Conservation (phyloP, 306 rosid genomes). For the Lathyrus aphaca region DNA sequence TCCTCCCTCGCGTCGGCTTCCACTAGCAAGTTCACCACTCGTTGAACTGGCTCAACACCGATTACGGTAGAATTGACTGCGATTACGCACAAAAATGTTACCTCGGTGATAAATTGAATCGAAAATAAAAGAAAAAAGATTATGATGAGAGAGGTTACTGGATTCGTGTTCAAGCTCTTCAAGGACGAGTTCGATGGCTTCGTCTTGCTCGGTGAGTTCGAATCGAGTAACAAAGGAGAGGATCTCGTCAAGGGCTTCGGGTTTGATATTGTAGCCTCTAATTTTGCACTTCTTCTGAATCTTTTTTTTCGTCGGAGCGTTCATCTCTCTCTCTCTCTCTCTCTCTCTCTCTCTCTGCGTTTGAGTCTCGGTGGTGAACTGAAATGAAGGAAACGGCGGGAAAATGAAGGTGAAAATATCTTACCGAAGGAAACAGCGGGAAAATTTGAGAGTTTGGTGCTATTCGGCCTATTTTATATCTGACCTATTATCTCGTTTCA, state of each 20-base stretch:
- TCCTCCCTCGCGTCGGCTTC: conserved; percentile 58
- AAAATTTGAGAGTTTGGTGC: neutral
- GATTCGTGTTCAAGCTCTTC: conserved; percentile 59
- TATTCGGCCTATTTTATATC: neutral
- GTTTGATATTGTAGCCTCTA: conserved; percentile 72
- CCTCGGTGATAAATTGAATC: neutral
- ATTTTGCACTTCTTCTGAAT: conserved; percentile 76
- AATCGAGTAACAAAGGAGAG: conserved; percentile 66
- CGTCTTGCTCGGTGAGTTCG: conserved; percentile 54
- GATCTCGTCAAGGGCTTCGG: conserved; percentile 76
- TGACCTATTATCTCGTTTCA: neutral
- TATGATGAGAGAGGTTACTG: conserved; percentile 37
- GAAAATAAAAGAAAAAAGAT: neutral
- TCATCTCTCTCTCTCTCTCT: conserved; percentile 51
- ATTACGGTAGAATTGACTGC: conserved; percentile 75
- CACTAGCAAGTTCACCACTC: conserved; percentile 51
- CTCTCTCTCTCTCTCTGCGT: conserved; percentile 17
- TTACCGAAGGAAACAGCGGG: conserved; percentile 44
- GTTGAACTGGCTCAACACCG: conserved; percentile 65
- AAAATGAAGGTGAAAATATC: conserved; percentile 21
- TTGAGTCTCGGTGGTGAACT: neutral
- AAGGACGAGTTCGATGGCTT: conserved; percentile 68
- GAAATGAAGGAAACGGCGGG: conserved; percentile 46
- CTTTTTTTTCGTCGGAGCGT: conserved; percentile 58
- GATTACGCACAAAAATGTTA: neutral